Evolutionary conservation across 1,284 basidiomycete genomes (phyloP), one percentile per base, ranked within the genome.

Genomic region (Trametes hirsuta): DNA sequence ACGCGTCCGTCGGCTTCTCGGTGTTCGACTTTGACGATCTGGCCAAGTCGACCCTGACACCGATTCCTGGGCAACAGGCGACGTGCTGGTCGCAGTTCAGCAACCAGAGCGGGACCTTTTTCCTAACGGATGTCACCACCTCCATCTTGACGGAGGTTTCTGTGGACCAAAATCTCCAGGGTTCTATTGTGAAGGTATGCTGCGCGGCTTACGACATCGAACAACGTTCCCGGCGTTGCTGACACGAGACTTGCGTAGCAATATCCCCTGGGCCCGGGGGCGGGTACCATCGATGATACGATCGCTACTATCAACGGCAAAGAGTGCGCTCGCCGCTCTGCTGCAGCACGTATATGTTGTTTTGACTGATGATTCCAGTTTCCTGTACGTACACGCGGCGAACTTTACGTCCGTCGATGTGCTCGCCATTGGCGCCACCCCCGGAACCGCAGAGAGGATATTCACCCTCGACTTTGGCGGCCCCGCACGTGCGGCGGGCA

Each of bases 11-110:
- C 25, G 81, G 81, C 35, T 78, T 78, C 62, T 77, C 77, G 52
- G 75, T 82, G 57, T 76, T 81, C 62, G 79, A 82, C 67, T 68
- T 82, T 51, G 61, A 57, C 46, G 44, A 50, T 47, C 55, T 51
- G 40, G 64, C 37, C 73, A 66, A 64, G 47, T 76, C 74, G 9
- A 72, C 74, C 12, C 74, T 70, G 14, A 70, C 76, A 1, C 59
- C 72, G 14, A 77, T 82, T 47, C 64, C 69, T 6, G 79, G 78
- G 10, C 80, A 82, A 69, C 64, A 54, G n/a, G 81, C 80, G 30
- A 79, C 76, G 10, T 83, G 81, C 72, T 83, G 81, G 81, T 76
- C 77, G 22, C 73, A 71, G 53, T 80, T 78, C 70, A 79, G 77
- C 68, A 65, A 66, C 35, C 74, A 77, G 71, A 81, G 79, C 0